Percentiles rank a stretch among this genome's conserved stretches.
Conservation (phyloP, 1,284 basidiomycete species). For the Apiotrichum siamense region DNA sequence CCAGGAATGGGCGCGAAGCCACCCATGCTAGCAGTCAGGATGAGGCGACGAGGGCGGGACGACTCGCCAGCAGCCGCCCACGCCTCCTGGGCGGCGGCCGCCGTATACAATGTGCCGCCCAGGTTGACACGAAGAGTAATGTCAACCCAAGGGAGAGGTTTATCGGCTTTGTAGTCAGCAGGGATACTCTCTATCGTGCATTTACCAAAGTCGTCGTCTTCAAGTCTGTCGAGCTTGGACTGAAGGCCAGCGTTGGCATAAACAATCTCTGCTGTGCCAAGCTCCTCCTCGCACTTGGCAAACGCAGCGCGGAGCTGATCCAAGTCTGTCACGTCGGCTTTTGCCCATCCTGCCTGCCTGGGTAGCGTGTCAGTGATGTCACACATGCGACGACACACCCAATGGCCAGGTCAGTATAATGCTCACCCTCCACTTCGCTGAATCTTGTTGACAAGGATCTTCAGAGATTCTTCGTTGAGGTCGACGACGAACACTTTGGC, state of each 20-base stretch:
- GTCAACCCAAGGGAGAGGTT: constrained; percentile 3
- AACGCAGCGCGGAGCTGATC: constrained; percentile 13
- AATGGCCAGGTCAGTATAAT: background rate
- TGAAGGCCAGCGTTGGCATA: constrained; percentile 24
- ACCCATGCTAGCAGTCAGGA: constrained; percentile 23
- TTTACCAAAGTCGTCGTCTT: constrained; percentile 19
- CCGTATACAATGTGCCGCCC: constrained; percentile 17
- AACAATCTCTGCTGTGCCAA: constrained; percentile 23
- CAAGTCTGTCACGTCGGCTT: constrained; percentile 17
- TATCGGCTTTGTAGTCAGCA: background rate
- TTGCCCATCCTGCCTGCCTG: background rate
- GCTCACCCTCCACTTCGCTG: constrained; percentile 3
- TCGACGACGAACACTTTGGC: constrained; percentile 21
- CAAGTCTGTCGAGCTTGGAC: constrained; percentile 13
- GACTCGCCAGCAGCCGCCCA: constrained; percentile 7
- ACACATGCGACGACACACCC: no score
- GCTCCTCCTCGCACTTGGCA: constrained; percentile 10
- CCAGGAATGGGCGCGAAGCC: constrained; percentile 17
- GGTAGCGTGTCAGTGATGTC: background rate
- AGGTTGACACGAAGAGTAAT: constrained; percentile 21
- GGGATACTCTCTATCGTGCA: background rate
- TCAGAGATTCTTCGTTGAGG: constrained; percentile 10
- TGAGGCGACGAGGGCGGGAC: constrained; percentile 4
- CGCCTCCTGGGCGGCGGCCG: constrained; percentile 12
- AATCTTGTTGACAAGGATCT: background rate